These are phyloP conservation scores for Quillaja saponaria DNA, from an alignment of 306 rosid genomes.

Conservation along the genomic window DNA sequence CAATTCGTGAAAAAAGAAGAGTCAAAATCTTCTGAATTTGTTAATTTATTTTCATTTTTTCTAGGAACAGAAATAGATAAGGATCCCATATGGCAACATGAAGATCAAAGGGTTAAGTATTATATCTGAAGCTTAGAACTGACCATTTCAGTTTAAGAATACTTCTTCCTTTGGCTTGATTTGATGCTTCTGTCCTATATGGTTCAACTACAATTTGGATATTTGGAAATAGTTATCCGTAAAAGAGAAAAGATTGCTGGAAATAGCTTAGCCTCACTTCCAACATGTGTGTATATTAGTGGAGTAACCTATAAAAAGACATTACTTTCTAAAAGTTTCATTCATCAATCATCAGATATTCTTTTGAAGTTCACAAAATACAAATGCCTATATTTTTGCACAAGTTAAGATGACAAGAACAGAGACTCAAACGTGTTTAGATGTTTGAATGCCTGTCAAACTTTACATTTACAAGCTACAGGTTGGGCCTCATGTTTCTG, in stretches of 20 bases:
- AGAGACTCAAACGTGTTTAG: not conserved
- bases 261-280: not conserved
- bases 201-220: slow-evolving; percentile 9
- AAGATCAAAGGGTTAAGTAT: too few species aligned
- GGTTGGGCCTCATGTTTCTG: not conserved
- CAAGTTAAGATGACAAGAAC: not conserved
- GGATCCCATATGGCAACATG: too few species aligned
- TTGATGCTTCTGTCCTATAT: not conserved
- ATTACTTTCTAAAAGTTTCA: not conserved
- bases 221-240: too few species aligned
- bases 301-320: slow-evolving; percentile 6
- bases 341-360: not conserved
- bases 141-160: not conserved
- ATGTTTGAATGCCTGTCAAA: not conserved
- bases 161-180: slow-evolving; percentile 3
- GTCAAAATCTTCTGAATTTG: too few species aligned
- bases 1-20: too few species aligned
- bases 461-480: slow-evolving; percentile 3
- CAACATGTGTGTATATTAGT: slow-evolving; percentile 3
- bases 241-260: not conserved
- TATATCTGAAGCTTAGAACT: too few species aligned
- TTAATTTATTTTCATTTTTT: too few species aligned
- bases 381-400: not conserved
- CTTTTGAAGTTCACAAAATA: slow-evolving; percentile 12
- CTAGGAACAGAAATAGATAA: too few species aligned